A percentile compares a stretch with the other conserved stretches of the same genome.
phyloP scores from a whole-genome alignment of 495 filamentous ascomycete genomes.

The Talaromyces nanjingensis region DNA sequence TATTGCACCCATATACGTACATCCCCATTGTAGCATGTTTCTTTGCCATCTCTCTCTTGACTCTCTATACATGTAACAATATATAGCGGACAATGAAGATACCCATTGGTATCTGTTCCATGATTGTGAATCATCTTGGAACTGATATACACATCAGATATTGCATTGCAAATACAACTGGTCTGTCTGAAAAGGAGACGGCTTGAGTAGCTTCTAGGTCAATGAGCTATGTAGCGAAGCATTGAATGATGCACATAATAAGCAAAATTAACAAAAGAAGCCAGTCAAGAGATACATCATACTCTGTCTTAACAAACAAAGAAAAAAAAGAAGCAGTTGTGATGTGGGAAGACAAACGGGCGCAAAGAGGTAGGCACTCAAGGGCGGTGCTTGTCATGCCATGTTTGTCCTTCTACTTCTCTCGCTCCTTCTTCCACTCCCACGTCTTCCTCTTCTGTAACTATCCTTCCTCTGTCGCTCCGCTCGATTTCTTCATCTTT shows the following conservation, averaged over 20 bases:
- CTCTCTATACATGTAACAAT: background rate
- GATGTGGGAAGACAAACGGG: background rate
- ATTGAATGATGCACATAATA: background rate
- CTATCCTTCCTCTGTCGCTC: background rate
- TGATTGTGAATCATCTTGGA: background rate
- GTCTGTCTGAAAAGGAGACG: background rate
- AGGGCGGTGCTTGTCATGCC: background rate
- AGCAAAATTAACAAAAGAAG: background rate
- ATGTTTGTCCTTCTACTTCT: background rate
- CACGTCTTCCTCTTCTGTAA: conserved; percentile 17
- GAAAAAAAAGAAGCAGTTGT: background rate
- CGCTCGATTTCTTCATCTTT: background rate
- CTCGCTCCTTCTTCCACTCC: background rate
- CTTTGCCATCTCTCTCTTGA: background rate
- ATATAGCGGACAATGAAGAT: background rate
- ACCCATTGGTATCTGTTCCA: background rate
- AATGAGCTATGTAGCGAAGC: background rate
- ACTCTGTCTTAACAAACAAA: background rate
- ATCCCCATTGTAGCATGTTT: too few relatives aligned
- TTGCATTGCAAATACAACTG: background rate
- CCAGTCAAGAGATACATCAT: background rate
- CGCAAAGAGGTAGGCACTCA: background rate
- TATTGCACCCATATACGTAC: too few relatives aligned
- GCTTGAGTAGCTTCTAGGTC: background rate
- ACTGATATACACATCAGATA: background rate